These are phyloP conservation scores for Fomitopsis palustris DNA, from an alignment of 1,284 basidiomycete genomes.

Conservation along the genomic window DNA sequence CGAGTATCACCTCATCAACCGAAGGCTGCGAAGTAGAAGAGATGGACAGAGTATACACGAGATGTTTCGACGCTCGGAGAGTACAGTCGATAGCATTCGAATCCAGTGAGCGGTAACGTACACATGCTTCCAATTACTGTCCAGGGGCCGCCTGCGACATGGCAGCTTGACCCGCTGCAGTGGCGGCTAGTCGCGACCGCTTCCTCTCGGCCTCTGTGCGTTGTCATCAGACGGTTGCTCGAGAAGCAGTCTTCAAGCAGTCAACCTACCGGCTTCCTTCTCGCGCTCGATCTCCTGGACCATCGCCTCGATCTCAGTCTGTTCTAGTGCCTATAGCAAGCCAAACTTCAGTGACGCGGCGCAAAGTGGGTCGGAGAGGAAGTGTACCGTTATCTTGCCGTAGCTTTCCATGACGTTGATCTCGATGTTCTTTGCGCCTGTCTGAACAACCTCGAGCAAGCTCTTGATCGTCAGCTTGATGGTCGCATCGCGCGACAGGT, in stretches of 20 bases:
- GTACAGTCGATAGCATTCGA: background rate
- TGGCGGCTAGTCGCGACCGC: slow-evolving; percentile 72
- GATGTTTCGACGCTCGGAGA: background rate
- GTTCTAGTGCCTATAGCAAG: slow-evolving; percentile 70
- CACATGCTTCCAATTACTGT: slow-evolving; percentile 19
- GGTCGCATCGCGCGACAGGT: slow-evolving; percentile 82
- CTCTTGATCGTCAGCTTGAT: slow-evolving; percentile 97
- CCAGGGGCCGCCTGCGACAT: slow-evolving; percentile 61
- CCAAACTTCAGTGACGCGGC: slow-evolving; percentile 5
- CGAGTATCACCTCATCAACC: too few species aligned
- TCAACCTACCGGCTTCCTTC: slow-evolving; percentile 82
- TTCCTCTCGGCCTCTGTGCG: slow-evolving; percentile 82
- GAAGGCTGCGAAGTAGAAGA: too few species aligned
- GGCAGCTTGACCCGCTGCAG: slow-evolving; percentile 80
- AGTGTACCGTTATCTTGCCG: slow-evolving; percentile 82
- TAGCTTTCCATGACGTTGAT: slow-evolving; percentile 96
- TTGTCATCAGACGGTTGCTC: background rate
- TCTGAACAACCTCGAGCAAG: slow-evolving; percentile 97
- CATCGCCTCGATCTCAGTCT: slow-evolving; percentile 86
- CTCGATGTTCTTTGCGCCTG: slow-evolving; percentile 99
- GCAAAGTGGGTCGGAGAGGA: background rate
- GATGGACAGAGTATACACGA: background rate
- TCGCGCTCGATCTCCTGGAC: slow-evolving; percentile 91
- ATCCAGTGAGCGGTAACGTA: slow-evolving; percentile 5
- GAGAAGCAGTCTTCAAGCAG: background rate